Evolutionary conservation across 495 filamentous ascomycete species (phyloP).

Genomic region (Penicillium psychrofluorescens): DNA sequence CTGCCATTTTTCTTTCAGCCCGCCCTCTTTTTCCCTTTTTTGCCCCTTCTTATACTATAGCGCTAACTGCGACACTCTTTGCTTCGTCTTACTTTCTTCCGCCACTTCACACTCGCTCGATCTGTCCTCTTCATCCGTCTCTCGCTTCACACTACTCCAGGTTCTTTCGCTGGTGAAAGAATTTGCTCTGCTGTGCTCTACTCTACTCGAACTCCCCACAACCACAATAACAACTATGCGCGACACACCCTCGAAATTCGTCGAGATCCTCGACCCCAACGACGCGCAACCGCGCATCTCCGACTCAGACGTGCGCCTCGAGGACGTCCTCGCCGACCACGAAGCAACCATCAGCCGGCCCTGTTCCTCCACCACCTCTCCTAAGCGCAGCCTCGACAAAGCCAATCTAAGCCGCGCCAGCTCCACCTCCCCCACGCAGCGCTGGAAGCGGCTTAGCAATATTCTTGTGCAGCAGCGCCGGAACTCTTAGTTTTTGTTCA

Average conservation of each 20-base stretch:
- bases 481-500: constrained; percentile 5
- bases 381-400: constrained; percentile 21
- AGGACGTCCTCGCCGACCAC: constrained; percentile 41
- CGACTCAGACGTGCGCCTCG: constrained; percentile 39
- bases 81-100: constrained; percentile 2
- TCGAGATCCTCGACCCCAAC: constrained; percentile 40
- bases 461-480: constrained; percentile 26
- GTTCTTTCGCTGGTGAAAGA: too few relatives aligned
- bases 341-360: constrained; percentile 34
- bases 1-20: neutral
- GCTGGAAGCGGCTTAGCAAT: constrained; percentile 35
- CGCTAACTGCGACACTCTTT: constrained; percentile 14
- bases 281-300: constrained; percentile 26
- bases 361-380: constrained; percentile 32
- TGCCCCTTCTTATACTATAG: neutral
- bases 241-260: constrained; percentile 38
- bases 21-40: constrained; percentile 1
- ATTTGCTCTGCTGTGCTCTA: too few relatives aligned
- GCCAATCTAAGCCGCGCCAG: constrained; percentile 15
- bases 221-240: constrained; percentile 20
- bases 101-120: neutral
- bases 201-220: too few relatives aligned
- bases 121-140: constrained; percentile 6
- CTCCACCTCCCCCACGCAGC: constrained; percentile 24
- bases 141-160: neutral